These are phyloP conservation scores for Backusella mclennaniae DNA, from an alignment of 192 early-diverging fungal species.

Conservation along the genomic window DNA sequence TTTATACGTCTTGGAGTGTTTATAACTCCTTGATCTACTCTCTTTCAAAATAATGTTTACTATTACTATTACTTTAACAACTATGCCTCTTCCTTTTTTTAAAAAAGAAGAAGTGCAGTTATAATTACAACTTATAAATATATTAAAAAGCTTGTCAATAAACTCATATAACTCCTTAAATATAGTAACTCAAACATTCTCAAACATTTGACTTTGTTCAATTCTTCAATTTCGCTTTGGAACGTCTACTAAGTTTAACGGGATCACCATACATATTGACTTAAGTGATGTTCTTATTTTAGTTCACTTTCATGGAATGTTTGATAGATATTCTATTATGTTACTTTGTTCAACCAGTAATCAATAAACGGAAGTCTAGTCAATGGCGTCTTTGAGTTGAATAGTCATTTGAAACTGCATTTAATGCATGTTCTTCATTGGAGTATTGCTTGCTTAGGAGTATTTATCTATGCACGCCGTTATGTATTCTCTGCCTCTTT, in stretches of 20 bases:
- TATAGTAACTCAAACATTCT: neutral
- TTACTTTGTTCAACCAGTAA: too few relatives aligned
- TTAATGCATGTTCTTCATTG: too few relatives aligned
- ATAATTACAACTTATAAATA: neutral
- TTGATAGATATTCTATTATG: too few relatives aligned
- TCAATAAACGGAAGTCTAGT: too few relatives aligned
- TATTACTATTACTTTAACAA: neutral
- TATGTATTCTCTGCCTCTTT: too few relatives aligned
- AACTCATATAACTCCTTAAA: neutral
- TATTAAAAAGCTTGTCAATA: neutral
- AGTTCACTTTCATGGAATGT: too few relatives aligned
- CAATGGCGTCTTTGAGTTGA: too few relatives aligned
- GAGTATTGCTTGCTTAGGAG: too few relatives aligned
- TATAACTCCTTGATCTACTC: neutral
- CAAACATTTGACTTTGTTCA: neutral
- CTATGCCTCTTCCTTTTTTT: neutral
- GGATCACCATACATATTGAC: neutral
- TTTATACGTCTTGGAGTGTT: neutral
- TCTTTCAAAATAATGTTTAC: neutral
- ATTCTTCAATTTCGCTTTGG: neutral
- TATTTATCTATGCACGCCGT: too few relatives aligned
- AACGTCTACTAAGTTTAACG: neutral
- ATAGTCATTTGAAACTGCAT: too few relatives aligned
- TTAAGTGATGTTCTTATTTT: neutral
- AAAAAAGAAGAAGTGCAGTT: neutral